A percentile compares a stretch with the other conserved stretches of the same genome.
Conservation (phyloP, 139 green algal genomes). For the Chlorella sp. region DNA sequence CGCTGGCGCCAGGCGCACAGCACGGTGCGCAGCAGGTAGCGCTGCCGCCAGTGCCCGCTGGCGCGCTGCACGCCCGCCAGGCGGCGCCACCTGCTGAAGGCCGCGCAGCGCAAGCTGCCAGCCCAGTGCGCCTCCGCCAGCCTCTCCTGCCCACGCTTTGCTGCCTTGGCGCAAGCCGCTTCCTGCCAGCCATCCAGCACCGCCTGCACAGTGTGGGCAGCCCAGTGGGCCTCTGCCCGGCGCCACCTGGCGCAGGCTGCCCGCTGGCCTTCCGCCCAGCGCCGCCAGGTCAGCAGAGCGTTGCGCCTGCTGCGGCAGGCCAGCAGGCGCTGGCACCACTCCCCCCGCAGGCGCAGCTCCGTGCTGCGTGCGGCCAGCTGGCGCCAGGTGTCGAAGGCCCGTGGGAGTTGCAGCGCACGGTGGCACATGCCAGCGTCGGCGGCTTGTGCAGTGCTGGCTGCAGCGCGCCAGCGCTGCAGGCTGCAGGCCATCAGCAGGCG, state of each 20-base stretch:
- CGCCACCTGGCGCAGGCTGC: neutral
- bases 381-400: neutral
- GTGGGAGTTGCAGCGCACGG: constrained; percentile 30
- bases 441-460: neutral
- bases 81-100: neutral
- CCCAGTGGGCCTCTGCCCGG: neutral
- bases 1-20: neutral
- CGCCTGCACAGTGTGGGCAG: neutral
- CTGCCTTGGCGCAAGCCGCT: neutral
- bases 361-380: neutral
- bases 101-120: neutral
- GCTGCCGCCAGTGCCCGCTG: neutral
- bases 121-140: neutral
- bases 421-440: constrained; percentile 5
- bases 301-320: neutral
- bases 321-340: neutral
- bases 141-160: neutral
- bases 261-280: neutral
- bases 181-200: neutral
- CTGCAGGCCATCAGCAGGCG: neutral
- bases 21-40: neutral
- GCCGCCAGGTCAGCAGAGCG: neutral
- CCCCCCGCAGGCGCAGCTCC: neutral
- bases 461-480: neutral
- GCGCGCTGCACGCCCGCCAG: neutral